Evolutionary conservation across 2,329 filamentous ascomycete genomes (phyloP).

Genomic region (Curvularia lunata): DNA sequence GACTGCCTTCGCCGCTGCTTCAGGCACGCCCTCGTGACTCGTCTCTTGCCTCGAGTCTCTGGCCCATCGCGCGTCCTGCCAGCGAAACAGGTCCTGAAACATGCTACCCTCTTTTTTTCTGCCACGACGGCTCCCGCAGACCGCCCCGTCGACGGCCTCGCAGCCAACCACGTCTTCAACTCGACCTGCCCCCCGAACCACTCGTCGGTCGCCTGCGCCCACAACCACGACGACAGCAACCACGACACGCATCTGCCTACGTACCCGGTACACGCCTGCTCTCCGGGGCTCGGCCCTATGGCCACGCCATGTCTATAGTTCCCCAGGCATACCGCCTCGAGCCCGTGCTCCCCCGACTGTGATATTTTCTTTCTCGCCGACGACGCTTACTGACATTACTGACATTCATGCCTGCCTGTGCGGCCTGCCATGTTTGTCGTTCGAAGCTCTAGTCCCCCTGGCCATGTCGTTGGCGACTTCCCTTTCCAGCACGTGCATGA

Average conservation of each 20-base stretch:
- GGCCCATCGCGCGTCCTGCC: slow-evolving; percentile 1
- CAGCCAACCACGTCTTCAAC: not conserved
- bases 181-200: not conserved
- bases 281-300: not conserved
- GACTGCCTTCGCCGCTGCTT: not conserved
- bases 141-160: slow-evolving; percentile 6
- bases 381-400: not conserved
- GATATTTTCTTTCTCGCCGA: not conserved
- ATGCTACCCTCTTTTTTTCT: slow-evolving; percentile 22
- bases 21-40: slow-evolving; percentile 7
- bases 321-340: not conserved
- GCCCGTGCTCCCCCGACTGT: not conserved
- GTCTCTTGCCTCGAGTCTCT: not conserved
- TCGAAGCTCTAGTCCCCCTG: slow-evolving; percentile 1
- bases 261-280: too few species aligned
- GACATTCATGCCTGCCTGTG: not conserved
- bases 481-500: slow-evolving; percentile 7
- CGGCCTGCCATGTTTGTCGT: slow-evolving; percentile 3
- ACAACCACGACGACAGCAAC: not conserved
- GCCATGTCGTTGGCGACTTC: not conserved
- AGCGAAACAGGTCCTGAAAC: slow-evolving; percentile 31
- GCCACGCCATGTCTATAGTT: not conserved
- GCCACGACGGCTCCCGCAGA: slow-evolving; percentile 21
- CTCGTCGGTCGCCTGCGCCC: not conserved
- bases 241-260: too few species aligned